Conservation (phyloP, 345 rosid genomes). For the Durio zibethinus region DNA sequence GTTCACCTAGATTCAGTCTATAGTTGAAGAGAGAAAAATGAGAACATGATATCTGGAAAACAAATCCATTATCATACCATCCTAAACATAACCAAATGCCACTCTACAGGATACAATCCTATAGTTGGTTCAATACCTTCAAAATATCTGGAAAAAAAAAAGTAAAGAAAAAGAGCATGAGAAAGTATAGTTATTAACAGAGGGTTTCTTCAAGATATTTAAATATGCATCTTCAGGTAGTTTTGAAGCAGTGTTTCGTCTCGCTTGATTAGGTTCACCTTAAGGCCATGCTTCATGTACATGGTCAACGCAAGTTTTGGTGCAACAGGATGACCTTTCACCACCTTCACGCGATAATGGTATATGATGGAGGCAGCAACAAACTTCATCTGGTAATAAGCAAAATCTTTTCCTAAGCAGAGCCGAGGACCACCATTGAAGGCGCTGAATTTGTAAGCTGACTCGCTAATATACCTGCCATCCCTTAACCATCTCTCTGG, state of each 20-base stretch:
- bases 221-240: constrained; percentile 1
- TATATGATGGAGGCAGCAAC: constrained; percentile 71
- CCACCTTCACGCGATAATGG: constrained; percentile 56
- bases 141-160: not conserved
- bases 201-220: not conserved
- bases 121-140: not conserved
- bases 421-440: constrained; percentile 95
- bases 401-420: constrained; percentile 90
- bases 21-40: not conserved
- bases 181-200: not conserved
- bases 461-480: constrained; percentile 73
- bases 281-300: constrained; percentile 88
- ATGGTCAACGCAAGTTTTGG: constrained; percentile 85
- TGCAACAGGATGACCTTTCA: constrained; percentile 46
- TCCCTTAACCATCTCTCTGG: constrained; percentile 94
- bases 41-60: not conserved
- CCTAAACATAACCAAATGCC: not conserved
- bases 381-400: constrained; percentile 88
- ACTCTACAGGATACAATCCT: not conserved
- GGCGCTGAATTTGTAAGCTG: constrained; percentile 88
- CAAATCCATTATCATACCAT: not conserved
- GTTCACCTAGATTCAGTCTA: not conserved
- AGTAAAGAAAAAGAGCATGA: not conserved
- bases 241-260: constrained; percentile 27
- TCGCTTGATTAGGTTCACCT: constrained; percentile 47